Evolutionary conservation across 108 stramenopile genomes (phyloP), one percentile per base, ranked within the genome.

Genomic region (Nannochloropsis salina): DNA sequence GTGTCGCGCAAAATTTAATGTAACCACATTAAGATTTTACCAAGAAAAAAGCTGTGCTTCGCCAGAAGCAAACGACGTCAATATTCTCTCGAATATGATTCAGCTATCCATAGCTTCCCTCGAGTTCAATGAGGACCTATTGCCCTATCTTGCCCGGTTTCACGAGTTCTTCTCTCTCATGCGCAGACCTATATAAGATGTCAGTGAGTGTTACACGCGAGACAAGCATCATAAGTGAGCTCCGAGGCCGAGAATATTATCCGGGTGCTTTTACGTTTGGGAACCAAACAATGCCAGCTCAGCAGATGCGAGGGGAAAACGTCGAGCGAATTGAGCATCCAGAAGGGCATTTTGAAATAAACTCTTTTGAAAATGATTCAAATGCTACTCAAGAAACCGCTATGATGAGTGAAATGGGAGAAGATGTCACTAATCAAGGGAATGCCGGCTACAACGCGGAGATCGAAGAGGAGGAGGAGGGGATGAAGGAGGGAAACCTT

Each of bases 221-320:
- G 61, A 74, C 61, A 74, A 74, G 61, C 61, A 6, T 74, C 61
- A 15, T 74, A n/a, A 74, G 61, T n/a, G 61, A 74, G 61, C 61
- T 74, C n/a, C 61, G 61, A n/a, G 61, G 61, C n/a, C 61, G 61
- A 74, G 15, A n/a, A 0, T 2, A n/a, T 8, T 74, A 74, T 6
- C 61, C 61, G 15, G 61, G 61, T n/a, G 15, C 61, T n/a, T 15
- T n/a, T n/a, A 4, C 61, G 15, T 74, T 74, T n/a, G n/a, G 61
- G 61, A 74, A n/a, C 15, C 3, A n/a, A 74, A n/a, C 61, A 74
- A n/a, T n/a, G n/a, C 20, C 61, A 74, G 61, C 61, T 15, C 61
- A 74, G 61, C 61, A 74, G n/a, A 2, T 74, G 61, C 20, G 3
- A n/a, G 61, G n/a, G 8, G 61, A 74, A 74, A n/a, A 74, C 61